phyloP scores from a whole-genome alignment of 2,329 filamentous ascomycete species.

The Ascochyta rabiei region DNA sequence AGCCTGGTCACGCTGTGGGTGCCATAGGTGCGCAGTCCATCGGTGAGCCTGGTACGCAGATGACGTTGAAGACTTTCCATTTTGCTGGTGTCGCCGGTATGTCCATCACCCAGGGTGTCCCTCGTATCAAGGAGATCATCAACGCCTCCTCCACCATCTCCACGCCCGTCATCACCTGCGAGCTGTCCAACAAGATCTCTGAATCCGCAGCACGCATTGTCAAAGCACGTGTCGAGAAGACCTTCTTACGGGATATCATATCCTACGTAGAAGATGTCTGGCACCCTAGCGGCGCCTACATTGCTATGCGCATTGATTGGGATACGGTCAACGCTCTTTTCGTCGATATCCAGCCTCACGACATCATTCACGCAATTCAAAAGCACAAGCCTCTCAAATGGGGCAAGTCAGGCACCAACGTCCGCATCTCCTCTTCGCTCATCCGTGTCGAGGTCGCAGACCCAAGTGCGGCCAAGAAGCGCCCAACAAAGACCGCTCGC shows the following conservation, averaged over 20 bases:
- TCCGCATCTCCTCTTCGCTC: slow-evolving; percentile 47
- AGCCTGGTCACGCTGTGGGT: slow-evolving; percentile 94
- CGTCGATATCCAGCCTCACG: slow-evolving; percentile 74
- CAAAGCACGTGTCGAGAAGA: slow-evolving; percentile 94
- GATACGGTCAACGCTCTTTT: slow-evolving; percentile 80
- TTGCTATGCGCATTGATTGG: slow-evolving; percentile 82
- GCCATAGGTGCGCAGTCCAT: slow-evolving; percentile 97
- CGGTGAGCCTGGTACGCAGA: slow-evolving; percentile 96
- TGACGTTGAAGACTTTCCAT: slow-evolving; percentile 99
- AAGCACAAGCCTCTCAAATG: slow-evolving; percentile 84
- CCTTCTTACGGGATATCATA: slow-evolving; percentile 81
- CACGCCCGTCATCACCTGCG: slow-evolving; percentile 90
- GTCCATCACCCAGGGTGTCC: slow-evolving; percentile 99
- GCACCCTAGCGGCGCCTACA: slow-evolving; percentile 75
- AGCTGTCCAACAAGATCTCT: slow-evolving; percentile 75
- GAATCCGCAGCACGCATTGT: slow-evolving; percentile 86
- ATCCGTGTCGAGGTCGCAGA: slow-evolving; percentile 76
- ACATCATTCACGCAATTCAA: slow-evolving; percentile 79
- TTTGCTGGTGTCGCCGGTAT: slow-evolving; percentile 99
- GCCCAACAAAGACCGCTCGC: slow-evolving; percentile 37
- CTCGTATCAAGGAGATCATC: slow-evolving; percentile 99
- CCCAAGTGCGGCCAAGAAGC: slow-evolving; percentile 35
- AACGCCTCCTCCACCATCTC: slow-evolving; percentile 94
- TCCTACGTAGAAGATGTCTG: slow-evolving; percentile 86
- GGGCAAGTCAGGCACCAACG: slow-evolving; percentile 66